Conservation (phyloP, 23 red algal genomes). For the Gracilaria gracilis region DNA sequence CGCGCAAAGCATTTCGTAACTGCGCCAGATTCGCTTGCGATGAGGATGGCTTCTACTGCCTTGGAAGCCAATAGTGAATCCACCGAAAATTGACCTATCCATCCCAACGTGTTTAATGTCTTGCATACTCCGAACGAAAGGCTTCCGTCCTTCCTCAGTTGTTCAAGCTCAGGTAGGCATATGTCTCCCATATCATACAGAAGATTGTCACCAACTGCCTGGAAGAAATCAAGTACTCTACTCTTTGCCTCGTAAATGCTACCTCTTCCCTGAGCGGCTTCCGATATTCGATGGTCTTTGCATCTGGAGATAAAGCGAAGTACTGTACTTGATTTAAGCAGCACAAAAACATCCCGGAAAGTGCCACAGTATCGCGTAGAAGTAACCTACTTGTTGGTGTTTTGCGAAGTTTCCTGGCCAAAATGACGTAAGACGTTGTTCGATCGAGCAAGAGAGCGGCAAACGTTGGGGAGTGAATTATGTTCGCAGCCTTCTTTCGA, state of each 20-base stretch:
- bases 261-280: background rate
- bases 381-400: constrained; percentile 19
- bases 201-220: constrained; percentile 17
- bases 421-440: constrained; percentile 31
- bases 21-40: constrained; percentile 31
- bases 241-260: constrained; percentile 14
- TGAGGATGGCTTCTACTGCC: constrained; percentile 46
- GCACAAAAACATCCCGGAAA: constrained; percentile 17
- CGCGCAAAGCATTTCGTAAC: constrained; percentile 15
- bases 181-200: constrained; percentile 9
- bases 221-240: constrained; percentile 7
- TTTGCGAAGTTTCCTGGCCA: constrained; percentile 36
- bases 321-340: constrained; percentile 28
- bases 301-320: constrained; percentile 13
- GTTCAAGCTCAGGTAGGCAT: constrained; percentile 19
- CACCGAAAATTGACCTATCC: constrained; percentile 35
- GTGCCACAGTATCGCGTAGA: background rate
- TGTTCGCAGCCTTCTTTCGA: constrained; percentile 1
- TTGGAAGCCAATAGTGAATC: constrained; percentile 35
- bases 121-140: background rate
- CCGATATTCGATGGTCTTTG: background rate
- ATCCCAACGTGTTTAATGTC: constrained; percentile 10
- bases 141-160: constrained; percentile 6
- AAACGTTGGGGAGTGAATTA: constrained; percentile 39
- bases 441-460: constrained; percentile 59